Base-by-base conservation (phyloP, 1,284 basidiomycete genomes). In the Papiliotrema laurentii region DNA sequence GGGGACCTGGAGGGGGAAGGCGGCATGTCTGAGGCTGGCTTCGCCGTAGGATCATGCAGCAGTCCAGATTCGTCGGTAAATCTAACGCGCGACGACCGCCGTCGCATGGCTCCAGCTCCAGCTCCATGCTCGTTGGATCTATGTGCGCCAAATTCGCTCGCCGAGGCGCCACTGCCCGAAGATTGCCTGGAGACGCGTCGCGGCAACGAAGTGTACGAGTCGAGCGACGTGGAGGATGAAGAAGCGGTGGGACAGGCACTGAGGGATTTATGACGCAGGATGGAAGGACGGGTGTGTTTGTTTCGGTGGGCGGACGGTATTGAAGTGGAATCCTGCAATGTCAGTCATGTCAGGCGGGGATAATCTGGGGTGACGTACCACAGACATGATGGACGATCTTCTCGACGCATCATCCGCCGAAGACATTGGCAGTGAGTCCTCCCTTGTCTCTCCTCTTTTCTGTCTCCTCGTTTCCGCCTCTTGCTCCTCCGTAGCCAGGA, bases 21-120 rank as follows among this genome's bases (percentile, higher is more conserved):
- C 10, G 16, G 30, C 30, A 31, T 16, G n/a, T n/a, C n/a, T n/a
- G 9, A 16, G 30, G 16, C 30, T 31, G 30, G 9, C 30, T 31
- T 31, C 30, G 9, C 30, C 30, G 16, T 31, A 36, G 34, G 7
- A 36, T 36, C 34, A 6, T 36, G 7, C 18, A n/a, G n/a, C n/a
- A n/a, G n/a, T n/a, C n/a, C n/a, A n/a, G 7, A 33, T 10, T 43
- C 41, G 28, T 55, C 51, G 6, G 53, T 54, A 22, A 54, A 51
- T 19, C 54, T 43, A 13, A 53, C 54, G 22, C 49, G 49, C 19
- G 50, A 51, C 21, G 47, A 48, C n/a, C 50, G 42, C 27, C 52
- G 43, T 16, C 54, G 27, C 24, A 33, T 19, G 19, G 34, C 18
- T 36, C 34, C 31, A 14, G n/a, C n/a, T 41, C 13, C 39, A 27